Base-by-base conservation (phyloP, 2,329 filamentous ascomycete species). In the Xylaria sp. region DNA sequence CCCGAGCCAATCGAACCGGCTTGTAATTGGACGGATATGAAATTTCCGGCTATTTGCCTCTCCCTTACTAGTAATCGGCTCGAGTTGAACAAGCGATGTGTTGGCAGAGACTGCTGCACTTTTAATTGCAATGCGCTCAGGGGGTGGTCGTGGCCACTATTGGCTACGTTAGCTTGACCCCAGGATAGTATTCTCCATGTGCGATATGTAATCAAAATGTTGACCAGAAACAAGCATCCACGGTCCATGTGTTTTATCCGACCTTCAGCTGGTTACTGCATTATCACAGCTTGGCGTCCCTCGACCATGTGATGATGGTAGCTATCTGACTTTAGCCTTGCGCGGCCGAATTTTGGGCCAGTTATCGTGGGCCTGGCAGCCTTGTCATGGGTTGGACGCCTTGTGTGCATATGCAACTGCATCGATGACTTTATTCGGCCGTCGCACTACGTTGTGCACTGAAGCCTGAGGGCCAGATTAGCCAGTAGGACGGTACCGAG, bases 141-240 rank as follows among this genome's bases (percentile, higher is more conserved):
- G 74, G 74, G 69, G 66, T 37, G 51, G 55, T 71, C 62, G 74
- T 74, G 75, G 74, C 72, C 69, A 73, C 69, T 66, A 62, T 28
- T 44, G 13, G 44, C 52, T 57, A 66, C 39, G 51, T 41, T 48
- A 39, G 60, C 54, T 37, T 58, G 39, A 44, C 23, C 62, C 52
- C 56, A 59, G 34, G 44, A 52, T 15, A 46, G 5, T 46, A 32
- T 56, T 37, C 39, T 41, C 39, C 41, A 39, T 32, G 56, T 60
- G 61, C 44, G 62, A 60, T 60, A 32, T 56, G 64, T 63, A 57
- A 60, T 46, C 68, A 39, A 48, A 41, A 41, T 39, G 34, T 15
- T 1, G 50, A 46, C 39, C 37, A 25, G 48, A 55, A 41, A 54
- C 12, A 50, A 61, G 44, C 6, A 44, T 60, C 39, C 44, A 41